phyloP scores from a whole-genome alignment of 1,139 yeast genomes.

The Diutina sp. region DNA sequence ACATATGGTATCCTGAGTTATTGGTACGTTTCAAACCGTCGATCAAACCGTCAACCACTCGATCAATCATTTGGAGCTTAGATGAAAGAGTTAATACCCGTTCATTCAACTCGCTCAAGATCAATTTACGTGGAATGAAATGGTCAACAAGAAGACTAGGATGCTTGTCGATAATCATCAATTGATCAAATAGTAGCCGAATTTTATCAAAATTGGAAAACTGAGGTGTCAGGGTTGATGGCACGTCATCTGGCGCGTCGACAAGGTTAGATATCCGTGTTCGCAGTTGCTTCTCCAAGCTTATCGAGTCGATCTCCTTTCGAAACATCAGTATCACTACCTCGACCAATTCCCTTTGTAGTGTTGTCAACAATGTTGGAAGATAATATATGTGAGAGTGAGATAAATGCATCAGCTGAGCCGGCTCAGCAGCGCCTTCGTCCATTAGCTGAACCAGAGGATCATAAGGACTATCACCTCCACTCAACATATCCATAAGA shows the following conservation, averaged over 20 bases:
- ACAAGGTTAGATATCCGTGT: conserved; percentile 26
- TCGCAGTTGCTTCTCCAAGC: conserved; percentile 13
- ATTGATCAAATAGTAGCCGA: conserved; percentile 34
- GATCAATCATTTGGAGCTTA: conserved; percentile 42
- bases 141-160: conserved; percentile 65
- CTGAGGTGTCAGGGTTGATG: neutral
- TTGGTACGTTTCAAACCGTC: conserved; percentile 5
- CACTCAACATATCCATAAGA: neutral
- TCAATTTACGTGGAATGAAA: conserved; percentile 54
- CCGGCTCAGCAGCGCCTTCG: neutral
- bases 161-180: conserved; percentile 41
- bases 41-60: conserved; percentile 26
- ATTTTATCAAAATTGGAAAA: neutral
- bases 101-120: conserved; percentile 52
- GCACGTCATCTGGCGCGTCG: conserved; percentile 13
- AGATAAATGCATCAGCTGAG: neutral
- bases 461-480: neutral
- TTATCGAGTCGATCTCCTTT: conserved; percentile 24
- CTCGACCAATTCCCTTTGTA: conserved; percentile 46
- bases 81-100: conserved; percentile 41
- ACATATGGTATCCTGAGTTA: conserved; percentile 15
- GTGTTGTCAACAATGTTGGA: conserved; percentile 40
- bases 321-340: conserved; percentile 39
- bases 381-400: conserved; percentile 27
- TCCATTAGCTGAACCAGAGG: neutral